Evolutionary conservation across 2,329 filamentous ascomycete species (phyloP).

Genomic region (Fusarium chuoi): DNA sequence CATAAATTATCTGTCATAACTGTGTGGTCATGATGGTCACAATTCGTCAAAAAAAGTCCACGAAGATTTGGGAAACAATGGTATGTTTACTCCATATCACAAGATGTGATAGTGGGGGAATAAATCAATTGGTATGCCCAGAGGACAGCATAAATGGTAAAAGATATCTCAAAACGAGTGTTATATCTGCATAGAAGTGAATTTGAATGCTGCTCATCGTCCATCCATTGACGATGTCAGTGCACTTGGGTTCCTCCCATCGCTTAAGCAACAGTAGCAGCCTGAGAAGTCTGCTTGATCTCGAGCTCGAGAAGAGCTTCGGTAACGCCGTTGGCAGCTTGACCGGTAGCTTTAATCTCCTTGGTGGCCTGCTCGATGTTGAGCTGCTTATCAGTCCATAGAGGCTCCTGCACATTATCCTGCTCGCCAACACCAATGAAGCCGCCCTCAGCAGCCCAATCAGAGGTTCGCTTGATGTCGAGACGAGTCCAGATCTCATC

Average conservation of each 20-base stretch:
- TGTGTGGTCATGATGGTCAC: neutral
- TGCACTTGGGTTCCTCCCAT: neutral
- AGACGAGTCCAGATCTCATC: conserved; percentile 90
- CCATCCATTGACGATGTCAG: conserved; percentile 10
- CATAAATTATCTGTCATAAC: neutral
- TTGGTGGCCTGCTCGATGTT: conserved; percentile 74
- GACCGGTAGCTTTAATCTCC: conserved; percentile 65
- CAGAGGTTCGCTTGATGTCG: conserved; percentile 89
- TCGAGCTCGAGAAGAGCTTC: conserved; percentile 70
- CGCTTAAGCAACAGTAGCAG: conserved; percentile 44
- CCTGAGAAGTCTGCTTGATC: conserved; percentile 47
- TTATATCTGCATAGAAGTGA: conserved; percentile 32
- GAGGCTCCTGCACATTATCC: conserved; percentile 70
- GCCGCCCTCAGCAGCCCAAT: conserved; percentile 91
- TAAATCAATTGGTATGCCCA: conserved; percentile 38
- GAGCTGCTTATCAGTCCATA: conserved; percentile 93
- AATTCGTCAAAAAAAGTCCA: neutral
- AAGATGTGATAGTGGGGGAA: conserved; percentile 3
- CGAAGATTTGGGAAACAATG: neutral
- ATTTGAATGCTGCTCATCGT: conserved; percentile 24
- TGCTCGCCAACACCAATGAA: conserved; percentile 93
- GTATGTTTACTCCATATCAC: conserved; percentile 14
- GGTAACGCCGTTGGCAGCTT: conserved; percentile 57
- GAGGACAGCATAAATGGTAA: conserved; percentile 21
- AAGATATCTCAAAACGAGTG: conserved; percentile 33